Percentiles rank a stretch among this genome's conserved stretches.
phyloP scores from a whole-genome alignment of 345 rosid species.

The Leavenworthia alabamica region DNA sequence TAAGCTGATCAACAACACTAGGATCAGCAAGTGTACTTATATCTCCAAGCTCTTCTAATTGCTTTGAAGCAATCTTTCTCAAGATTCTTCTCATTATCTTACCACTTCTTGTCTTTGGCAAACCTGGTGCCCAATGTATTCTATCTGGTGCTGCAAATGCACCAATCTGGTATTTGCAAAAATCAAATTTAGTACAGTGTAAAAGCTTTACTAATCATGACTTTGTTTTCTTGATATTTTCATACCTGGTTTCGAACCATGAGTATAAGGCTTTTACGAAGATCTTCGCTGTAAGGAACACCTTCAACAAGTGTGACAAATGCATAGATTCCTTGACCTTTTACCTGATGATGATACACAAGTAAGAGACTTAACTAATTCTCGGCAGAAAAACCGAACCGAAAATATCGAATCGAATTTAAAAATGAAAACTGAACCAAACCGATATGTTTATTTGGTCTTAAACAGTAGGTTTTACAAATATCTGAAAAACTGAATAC shows the following conservation, averaged over 20 bases:
- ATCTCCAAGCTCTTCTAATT: constrained; percentile 86
- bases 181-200: background rate
- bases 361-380: constrained; percentile 2
- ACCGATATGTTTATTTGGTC: no score
- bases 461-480: no score
- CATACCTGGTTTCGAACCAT: constrained; percentile 76
- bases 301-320: constrained; percentile 89
- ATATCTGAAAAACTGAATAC: no score
- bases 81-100: constrained; percentile 96
- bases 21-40: constrained; percentile 93
- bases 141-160: constrained; percentile 94
- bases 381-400: no score
- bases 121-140: constrained; percentile 92
- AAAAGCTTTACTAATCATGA: background rate
- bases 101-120: constrained; percentile 97
- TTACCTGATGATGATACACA: constrained; percentile 60
- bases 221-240: background rate
- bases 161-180: constrained; percentile 57
- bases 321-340: constrained; percentile 96
- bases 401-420: no score
- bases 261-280: constrained; percentile 61
- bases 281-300: constrained; percentile 82
- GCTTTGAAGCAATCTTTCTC: constrained; percentile 86
- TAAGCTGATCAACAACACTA: constrained; percentile 66
- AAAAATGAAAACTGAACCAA: no score